Evolutionary conservation across 768 basidiomycete genomes (phyloP).

Genomic region (Leccinum uliginosum): DNA sequence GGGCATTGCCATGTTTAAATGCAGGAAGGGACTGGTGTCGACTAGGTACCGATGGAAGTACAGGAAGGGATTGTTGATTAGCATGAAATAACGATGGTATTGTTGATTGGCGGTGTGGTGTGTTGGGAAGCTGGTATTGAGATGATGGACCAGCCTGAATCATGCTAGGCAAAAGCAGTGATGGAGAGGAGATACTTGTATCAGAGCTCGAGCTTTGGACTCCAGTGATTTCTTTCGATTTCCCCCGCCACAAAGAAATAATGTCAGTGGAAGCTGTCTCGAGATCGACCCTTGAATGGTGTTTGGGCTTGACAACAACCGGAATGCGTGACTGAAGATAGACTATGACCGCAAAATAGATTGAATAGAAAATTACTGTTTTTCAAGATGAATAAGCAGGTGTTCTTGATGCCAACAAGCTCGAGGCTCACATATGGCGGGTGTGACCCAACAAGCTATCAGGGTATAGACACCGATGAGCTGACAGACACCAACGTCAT

Average conservation of each 20-base stretch:
- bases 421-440: constrained; percentile 42
- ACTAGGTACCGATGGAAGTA: background rate
- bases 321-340: constrained; percentile 32
- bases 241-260: constrained; percentile 3
- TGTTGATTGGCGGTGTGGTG: constrained; percentile 11
- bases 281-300: constrained; percentile 8
- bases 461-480: constrained; percentile 46
- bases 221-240: background rate
- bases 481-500: constrained; percentile 43
- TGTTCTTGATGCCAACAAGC: background rate
- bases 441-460: constrained; percentile 50
- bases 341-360: constrained; percentile 37
- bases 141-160: constrained; percentile 5
- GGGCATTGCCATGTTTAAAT: constrained; percentile 5
- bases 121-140: background rate
- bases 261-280: constrained; percentile 16
- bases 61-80: background rate
- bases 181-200: background rate
- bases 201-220: background rate
- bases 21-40: constrained; percentile 25
- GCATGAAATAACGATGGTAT: constrained; percentile 1
- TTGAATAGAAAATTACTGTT: constrained; percentile 41
- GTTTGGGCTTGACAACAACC: constrained; percentile 13
- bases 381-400: constrained; percentile 4
- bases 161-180: constrained; percentile 10